Evolutionary conservation across 1,284 basidiomycete species (phyloP).

Genomic region (Neonothopanus nambi): DNA sequence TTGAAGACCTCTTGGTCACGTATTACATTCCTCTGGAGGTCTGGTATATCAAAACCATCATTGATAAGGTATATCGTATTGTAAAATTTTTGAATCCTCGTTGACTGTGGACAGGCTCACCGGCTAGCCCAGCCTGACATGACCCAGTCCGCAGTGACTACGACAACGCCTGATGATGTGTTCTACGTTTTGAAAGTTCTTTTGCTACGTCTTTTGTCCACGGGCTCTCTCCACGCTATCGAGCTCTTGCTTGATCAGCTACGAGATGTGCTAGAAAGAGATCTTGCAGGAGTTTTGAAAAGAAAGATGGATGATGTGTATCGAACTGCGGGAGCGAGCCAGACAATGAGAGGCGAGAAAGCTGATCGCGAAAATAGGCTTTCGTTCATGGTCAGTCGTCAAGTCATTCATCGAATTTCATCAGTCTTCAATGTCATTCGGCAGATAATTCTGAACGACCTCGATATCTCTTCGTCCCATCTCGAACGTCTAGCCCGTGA

Average conservation of each 20-base stretch:
- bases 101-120: conserved; percentile 55
- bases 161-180: conserved; percentile 87
- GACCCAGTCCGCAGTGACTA: conserved; percentile 58
- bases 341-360: conserved; percentile 62
- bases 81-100: conserved; percentile 3
- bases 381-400: conserved; percentile 72
- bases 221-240: conserved; percentile 65
- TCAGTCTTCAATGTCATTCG: conserved; percentile 3
- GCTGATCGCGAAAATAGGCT: conserved; percentile 76
- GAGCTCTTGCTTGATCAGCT: conserved; percentile 63
- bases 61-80: conserved; percentile 71
- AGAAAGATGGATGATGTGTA: conserved; percentile 89
- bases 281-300: conserved; percentile 78
- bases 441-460: conserved; percentile 85
- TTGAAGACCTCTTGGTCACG: conserved; percentile 68
- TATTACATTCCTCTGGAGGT: conserved; percentile 90
- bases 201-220: conserved; percentile 71
- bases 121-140: conserved; percentile 67
- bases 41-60: conserved; percentile 88
- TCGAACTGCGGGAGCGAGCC: conserved; percentile 45
- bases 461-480: conserved; percentile 86
- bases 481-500: conserved; percentile 81
- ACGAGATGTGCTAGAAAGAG: conserved; percentile 74
- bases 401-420: not conserved
- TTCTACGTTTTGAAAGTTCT: conserved; percentile 93